Evolutionary conservation across 73 alveolate species (phyloP).

Genomic region (Blepharisma stoltei): DNA sequence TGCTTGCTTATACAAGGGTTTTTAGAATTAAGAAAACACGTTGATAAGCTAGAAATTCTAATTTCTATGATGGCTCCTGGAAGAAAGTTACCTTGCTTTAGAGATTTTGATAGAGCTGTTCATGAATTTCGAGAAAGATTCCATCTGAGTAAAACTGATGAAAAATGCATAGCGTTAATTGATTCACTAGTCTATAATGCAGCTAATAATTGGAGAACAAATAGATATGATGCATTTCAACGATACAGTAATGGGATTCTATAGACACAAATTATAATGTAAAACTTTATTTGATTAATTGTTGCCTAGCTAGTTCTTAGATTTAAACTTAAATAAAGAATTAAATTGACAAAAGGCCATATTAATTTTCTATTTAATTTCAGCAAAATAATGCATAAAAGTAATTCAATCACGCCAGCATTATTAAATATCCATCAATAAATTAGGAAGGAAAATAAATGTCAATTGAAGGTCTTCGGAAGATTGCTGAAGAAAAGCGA

Average conservation of each 20-base stretch:
- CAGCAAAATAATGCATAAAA: no score
- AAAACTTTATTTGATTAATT: not conserved
- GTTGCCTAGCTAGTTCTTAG: no score
- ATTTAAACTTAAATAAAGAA: no score
- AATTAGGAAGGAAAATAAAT: no score
- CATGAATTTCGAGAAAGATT: conserved; percentile 47
- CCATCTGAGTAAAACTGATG: conserved; percentile 51
- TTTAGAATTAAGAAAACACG: conserved; percentile 75
- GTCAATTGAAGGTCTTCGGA: no score
- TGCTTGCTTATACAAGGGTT: conserved; percentile 77
- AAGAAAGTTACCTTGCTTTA: conserved; percentile 54
- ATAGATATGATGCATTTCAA: conserved; percentile 80
- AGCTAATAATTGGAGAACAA: conserved; percentile 81
- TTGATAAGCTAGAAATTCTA: conserved; percentile 58
- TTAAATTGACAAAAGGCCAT: no score
- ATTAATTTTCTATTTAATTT: no score
- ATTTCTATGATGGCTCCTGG: conserved; percentile 55
- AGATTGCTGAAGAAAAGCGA: no score
- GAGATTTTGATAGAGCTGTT: conserved; percentile 49
- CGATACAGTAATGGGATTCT: conserved; percentile 75
- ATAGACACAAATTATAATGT: conserved; percentile 25
- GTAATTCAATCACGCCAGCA: no score
- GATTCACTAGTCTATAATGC: conserved; percentile 67
- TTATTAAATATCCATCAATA: no score
- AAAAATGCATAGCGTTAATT: conserved; percentile 61